Evolutionary conservation across 306 rosid genomes (phyloP).

Genomic region (Sicyos baderoa): DNA sequence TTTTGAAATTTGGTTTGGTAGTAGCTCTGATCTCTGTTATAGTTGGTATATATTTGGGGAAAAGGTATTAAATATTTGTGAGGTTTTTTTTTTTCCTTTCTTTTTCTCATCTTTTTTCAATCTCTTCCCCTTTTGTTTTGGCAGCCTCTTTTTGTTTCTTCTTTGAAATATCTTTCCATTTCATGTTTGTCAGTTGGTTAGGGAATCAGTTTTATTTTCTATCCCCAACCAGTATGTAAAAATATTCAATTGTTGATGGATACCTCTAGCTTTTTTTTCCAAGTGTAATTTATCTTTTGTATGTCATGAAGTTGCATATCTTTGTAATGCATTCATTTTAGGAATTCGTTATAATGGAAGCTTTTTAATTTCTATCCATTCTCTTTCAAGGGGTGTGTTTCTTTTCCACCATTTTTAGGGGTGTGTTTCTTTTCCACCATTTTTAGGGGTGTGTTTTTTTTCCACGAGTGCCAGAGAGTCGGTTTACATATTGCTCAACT

Average conservation of each 20-base stretch:
- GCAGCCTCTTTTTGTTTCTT: conserved; percentile 42
- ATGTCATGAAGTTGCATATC: background rate
- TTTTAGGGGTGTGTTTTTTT: too few relatives aligned
- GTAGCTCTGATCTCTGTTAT: conserved; percentile 68
- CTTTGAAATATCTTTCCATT: conserved; percentile 11
- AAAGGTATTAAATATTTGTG: conserved; percentile 47
- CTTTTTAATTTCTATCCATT: background rate
- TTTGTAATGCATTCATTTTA: conserved; percentile 12
- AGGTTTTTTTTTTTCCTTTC: conserved; percentile 15
- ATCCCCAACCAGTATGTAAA: conserved; percentile 50
- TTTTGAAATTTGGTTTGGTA: conserved; percentile 52
- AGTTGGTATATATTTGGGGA: conserved; percentile 76
- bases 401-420: too few relatives aligned
- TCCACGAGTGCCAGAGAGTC: too few relatives aligned
- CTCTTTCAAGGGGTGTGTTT: background rate
- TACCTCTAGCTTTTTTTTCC: background rate
- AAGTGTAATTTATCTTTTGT: conserved; percentile 10
- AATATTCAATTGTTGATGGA: conserved; percentile 9
- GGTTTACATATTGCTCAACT: too few relatives aligned
- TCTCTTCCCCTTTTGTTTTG: conserved; percentile 22
- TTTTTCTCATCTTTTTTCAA: background rate
- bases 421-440: too few relatives aligned
- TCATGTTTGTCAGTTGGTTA: conserved; percentile 32
- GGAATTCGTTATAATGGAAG: background rate
- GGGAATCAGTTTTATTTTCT: conserved; percentile 52